Evolutionary conservation across 495 filamentous ascomycete genomes (phyloP).

Genomic region (Pyrenula aspistea): DNA sequence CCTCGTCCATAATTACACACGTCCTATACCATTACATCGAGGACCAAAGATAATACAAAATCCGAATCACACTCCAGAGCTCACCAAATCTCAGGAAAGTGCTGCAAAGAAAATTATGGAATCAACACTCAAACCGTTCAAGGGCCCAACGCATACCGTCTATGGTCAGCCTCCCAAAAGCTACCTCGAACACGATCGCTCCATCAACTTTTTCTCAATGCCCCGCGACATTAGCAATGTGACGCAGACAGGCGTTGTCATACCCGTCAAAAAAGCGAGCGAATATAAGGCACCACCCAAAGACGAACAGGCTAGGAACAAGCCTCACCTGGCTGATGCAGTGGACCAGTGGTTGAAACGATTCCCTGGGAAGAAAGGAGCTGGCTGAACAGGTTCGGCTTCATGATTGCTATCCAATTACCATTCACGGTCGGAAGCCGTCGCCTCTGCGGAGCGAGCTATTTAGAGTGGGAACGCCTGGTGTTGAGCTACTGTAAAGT

Average conservation of each 20-base stretch:
- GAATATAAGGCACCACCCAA: too few relatives aligned
- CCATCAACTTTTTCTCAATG: background rate
- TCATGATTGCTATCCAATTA: too few relatives aligned
- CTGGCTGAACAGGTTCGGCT: background rate
- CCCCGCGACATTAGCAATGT: background rate
- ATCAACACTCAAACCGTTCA: background rate
- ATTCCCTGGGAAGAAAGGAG: background rate
- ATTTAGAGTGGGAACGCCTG: too few relatives aligned
- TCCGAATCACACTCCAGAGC: background rate
- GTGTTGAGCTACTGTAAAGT: too few relatives aligned
- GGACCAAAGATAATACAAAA: too few relatives aligned
- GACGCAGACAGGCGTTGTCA: background rate
- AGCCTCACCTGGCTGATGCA: background rate
- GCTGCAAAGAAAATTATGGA: background rate
- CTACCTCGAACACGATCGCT: background rate
- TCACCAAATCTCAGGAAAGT: background rate
- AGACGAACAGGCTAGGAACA: too few relatives aligned
- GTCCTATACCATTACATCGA: too few relatives aligned
- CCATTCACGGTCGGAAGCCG: too few relatives aligned
- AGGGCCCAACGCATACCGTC: background rate
- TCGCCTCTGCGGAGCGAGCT: too few relatives aligned
- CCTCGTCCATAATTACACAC: too few relatives aligned
- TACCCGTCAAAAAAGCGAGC: too few relatives aligned
- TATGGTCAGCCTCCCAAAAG: background rate
- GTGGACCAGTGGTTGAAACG: background rate